Conservation (phyloP, 176 grass and related monocot genomes). For the Oryza australiensis region DNA sequence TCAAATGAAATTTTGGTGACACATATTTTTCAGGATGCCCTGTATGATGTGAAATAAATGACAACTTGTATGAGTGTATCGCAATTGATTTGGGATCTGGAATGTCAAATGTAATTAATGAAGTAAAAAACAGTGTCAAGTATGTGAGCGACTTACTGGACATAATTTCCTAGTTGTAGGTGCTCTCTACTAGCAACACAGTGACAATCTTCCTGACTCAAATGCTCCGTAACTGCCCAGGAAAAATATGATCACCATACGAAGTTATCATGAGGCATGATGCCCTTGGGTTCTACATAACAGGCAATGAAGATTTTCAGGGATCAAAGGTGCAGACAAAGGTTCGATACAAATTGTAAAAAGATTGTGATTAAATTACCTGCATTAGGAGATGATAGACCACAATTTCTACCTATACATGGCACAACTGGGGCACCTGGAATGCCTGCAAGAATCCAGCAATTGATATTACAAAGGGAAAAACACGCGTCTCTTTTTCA, state of each 20-base stretch:
- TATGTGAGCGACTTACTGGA: not conserved
- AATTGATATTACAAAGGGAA: not conserved
- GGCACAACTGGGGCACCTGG: not conserved
- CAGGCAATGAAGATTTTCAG: not conserved
- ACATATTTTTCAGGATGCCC: not conserved
- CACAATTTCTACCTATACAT: not conserved
- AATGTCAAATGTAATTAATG: not conserved
- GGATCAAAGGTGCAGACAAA: not conserved
- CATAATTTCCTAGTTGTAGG: not conserved
- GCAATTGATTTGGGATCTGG: not conserved
- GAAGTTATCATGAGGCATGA: too few relatives aligned
- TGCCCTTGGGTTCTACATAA: not conserved
- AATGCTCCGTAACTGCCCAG: not conserved
- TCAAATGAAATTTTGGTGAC: not conserved
- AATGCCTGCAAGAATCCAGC: not conserved
- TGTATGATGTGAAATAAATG: not conserved
- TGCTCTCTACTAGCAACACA: not conserved
- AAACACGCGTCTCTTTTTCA: too few relatives aligned
- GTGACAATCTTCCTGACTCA: not conserved
- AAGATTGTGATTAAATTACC: not conserved
- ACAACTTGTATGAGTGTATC: too few relatives aligned
- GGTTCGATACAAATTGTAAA: not conserved
- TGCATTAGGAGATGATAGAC: not conserved
- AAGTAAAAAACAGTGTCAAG: constrained; percentile 1
- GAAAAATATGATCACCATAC: not conserved